Evolutionary conservation across 805 yeast species (phyloP), one percentile per base, ranked within the genome.

Genomic region (Grigorovia transvaalensis): DNA sequence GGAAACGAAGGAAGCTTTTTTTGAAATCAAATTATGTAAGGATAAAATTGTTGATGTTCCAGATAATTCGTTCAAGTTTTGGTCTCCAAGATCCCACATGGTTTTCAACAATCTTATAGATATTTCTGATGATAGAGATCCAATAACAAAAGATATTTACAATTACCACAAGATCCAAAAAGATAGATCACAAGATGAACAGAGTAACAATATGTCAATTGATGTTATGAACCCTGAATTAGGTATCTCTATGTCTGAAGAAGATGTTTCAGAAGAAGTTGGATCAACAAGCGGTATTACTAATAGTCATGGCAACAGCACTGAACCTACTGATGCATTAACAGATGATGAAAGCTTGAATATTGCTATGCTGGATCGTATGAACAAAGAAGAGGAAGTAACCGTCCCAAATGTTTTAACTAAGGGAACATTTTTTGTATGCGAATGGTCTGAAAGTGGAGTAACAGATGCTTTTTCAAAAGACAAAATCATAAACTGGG

Each of bases 401-500:
- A n/a, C n/a, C 15, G 17, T 38, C 42, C 9, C 12, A 12, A 38
- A 38, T 38, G n/a, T 7, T 38, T n/a, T 38, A 7, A n/a, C 12
- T 38, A 38, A 2, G 15, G 33, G 66, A 35, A 72, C 64, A 46
- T 76, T 79, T 1, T 57, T 81, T 11, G 76, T 85, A 4, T 82
- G 90, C 63, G 85, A 85, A 57, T 87, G 95, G 93, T 70, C 74
- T 33, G 61, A 68, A 2, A 74, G 69, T 1, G 62, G 68, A 1
- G 75, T 75, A 59, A 74, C 75, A 43, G 71, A 73, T 7, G 80
- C 79, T 49, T 87, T 85, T 62, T 65, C 76, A 6, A 71, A 69
- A 43, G 77, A 77, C 15, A 79, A 78, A 2, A 65, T 62, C 4
- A 80, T 77, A 44, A 75, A 81, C 1, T 84, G 89, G 88, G 70